A percentile compares a stretch with the other conserved stretches of the same genome.
Conservation (phyloP, 495 filamentous ascomycete species). For the Cryomyces antarcticus region DNA sequence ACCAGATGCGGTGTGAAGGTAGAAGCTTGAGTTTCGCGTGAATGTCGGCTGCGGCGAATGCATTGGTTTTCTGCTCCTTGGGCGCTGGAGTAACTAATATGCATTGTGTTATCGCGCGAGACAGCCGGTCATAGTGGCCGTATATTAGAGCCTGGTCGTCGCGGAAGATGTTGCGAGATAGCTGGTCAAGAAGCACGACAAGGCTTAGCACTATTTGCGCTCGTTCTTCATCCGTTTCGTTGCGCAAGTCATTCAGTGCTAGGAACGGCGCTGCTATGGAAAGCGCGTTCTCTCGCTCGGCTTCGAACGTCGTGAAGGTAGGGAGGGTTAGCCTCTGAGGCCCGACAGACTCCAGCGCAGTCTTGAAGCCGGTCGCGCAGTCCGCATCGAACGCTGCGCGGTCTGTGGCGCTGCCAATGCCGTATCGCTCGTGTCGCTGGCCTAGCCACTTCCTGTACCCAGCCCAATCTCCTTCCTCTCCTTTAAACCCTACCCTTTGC, state of each 20-base stretch:
- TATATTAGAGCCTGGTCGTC: conserved; percentile 19
- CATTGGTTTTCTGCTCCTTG: too few relatives aligned
- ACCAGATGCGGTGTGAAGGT: conserved; percentile 17
- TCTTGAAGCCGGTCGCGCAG: conserved; percentile 9
- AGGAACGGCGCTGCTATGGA: conserved; percentile 17
- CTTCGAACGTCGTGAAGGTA: conserved; percentile 1
- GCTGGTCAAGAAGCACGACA: conserved; percentile 27
- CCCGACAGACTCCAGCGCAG: conserved; percentile 17
- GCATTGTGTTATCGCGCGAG: conserved; percentile 11
- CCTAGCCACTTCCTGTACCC: too few relatives aligned
- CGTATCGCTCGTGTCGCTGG: too few relatives aligned
- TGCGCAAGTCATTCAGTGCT: conserved; percentile 6
- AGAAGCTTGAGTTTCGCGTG: not conserved
- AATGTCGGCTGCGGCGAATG: not conserved
- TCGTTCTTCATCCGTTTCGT: conserved; percentile 1
- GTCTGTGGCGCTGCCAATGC: conserved; percentile 14
- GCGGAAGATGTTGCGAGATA: conserved; percentile 27
- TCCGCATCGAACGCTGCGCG: conserved; percentile 12
- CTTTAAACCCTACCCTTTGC: too few relatives aligned
- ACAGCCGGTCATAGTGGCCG: conserved; percentile 25
- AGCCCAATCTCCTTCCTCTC: too few relatives aligned
- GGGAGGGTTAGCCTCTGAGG: conserved; percentile 16
- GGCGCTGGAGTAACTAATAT: not conserved
- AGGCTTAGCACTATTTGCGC: conserved; percentile 19
- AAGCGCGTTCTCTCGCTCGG: conserved; percentile 6